These are phyloP conservation scores for Aechmea fasciata DNA, from an alignment of 176 grass and related monocot genomes.

Conservation along the genomic window DNA sequence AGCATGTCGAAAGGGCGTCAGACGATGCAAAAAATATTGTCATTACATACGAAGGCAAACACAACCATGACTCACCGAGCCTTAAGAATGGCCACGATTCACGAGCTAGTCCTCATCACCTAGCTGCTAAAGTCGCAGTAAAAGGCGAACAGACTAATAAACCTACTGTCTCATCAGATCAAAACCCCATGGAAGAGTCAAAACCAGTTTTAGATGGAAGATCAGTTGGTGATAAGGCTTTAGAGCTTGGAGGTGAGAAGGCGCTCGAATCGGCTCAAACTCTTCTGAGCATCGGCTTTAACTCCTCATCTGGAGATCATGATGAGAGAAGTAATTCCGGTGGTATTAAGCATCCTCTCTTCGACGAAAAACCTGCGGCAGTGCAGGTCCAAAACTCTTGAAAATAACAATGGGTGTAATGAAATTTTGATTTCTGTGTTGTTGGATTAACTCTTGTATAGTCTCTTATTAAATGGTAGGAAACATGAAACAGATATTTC, in stretches of 20 bases:
- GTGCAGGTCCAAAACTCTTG: slow-evolving; percentile 64
- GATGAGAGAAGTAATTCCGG: slow-evolving; percentile 28
- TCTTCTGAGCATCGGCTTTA: slow-evolving; percentile 41
- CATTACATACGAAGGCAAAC: not conserved
- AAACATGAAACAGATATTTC: not conserved
- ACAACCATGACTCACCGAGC: not conserved
- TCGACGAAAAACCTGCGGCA: slow-evolving; percentile 50
- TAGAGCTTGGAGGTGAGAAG: slow-evolving; percentile 54
- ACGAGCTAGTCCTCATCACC: slow-evolving; percentile 17
- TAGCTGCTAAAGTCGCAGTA: not conserved
- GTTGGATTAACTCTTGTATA: not conserved
- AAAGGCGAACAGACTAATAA: slow-evolving; percentile 24
- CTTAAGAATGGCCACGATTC: not conserved
- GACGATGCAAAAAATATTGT: not conserved
- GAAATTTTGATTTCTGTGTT: not conserved
- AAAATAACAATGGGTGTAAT: not conserved
- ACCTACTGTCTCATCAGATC: slow-evolving; percentile 12
- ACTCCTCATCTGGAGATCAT: no score
- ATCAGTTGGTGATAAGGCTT: slow-evolving; percentile 12
- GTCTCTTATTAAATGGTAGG: not conserved
- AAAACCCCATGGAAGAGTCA: slow-evolving; percentile 17
- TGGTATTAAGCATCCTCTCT: slow-evolving; percentile 45
- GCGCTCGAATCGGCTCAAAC: slow-evolving; percentile 56
- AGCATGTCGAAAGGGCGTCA: not conserved
- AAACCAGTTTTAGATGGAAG: slow-evolving; percentile 13